Conservation (phyloP, 345 rosid genomes). For the Linum trigynum region DNA sequence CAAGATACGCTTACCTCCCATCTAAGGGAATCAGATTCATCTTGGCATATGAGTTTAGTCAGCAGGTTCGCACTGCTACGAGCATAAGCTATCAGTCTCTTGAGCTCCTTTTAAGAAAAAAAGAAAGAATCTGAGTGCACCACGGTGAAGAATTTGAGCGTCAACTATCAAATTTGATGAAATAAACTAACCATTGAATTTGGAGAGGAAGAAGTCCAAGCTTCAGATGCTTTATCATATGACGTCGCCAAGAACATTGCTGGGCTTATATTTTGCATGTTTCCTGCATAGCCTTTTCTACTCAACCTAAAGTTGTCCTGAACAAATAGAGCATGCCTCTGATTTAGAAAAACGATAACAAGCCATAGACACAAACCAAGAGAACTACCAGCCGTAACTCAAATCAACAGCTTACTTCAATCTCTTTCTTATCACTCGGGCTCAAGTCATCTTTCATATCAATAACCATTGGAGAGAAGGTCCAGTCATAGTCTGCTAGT, state of each 20-base stretch:
- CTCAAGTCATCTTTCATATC: conserved; percentile 76
- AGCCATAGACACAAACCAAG: conserved; percentile 5
- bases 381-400: conserved; percentile 8
- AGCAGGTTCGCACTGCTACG: conserved; percentile 75
- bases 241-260: conserved; percentile 84
- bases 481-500: conserved; percentile 74
- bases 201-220: conserved; percentile 74
- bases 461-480: conserved; percentile 65
- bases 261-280: conserved; percentile 38
- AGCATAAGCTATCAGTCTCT: conserved; percentile 81
- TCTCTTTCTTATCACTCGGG: conserved; percentile 58
- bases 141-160: background rate
- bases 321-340: conserved; percentile 10
- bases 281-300: conserved; percentile 49
- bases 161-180: background rate
- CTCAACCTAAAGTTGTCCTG: conserved; percentile 62
- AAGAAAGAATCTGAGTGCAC: conserved; percentile 10
- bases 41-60: conserved; percentile 49
- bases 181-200: conserved; percentile 48
- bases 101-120: conserved; percentile 50
- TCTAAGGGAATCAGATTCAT: conserved; percentile 42
- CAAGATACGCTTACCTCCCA: conserved; percentile 69
- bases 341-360: background rate
- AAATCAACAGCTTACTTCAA: conserved; percentile 43
- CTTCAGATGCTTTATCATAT: conserved; percentile 86